phyloP scores from a whole-genome alignment of 768 basidiomycete genomes.

The Strobilomyces confusus region DNA sequence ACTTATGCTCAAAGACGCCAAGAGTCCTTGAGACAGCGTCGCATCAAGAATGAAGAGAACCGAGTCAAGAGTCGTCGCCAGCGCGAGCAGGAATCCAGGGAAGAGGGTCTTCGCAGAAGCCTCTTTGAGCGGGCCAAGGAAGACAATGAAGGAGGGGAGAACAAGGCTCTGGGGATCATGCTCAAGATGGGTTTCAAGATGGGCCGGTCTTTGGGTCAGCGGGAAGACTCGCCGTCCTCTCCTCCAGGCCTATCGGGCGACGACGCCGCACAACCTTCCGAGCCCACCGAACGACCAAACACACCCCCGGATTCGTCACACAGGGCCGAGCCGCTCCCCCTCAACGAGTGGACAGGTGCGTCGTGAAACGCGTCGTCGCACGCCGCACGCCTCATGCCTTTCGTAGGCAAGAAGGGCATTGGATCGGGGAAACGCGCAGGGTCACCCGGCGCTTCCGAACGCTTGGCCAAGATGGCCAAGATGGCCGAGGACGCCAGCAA shows the following conservation, averaged over 20 bases:
- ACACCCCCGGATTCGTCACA: conserved; percentile 31
- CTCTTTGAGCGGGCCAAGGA: conserved; percentile 76
- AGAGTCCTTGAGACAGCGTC: conserved; percentile 54
- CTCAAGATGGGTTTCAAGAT: conserved; percentile 92
- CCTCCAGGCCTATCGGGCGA: not conserved
- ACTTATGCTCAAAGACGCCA: conserved; percentile 73
- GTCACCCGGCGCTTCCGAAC: conserved; percentile 60
- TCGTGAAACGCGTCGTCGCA: conserved; percentile 3
- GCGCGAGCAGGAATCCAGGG: conserved; percentile 68
- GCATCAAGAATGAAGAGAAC: conserved; percentile 65
- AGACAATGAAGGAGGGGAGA: conserved; percentile 44
- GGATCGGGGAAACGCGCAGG: conserved; percentile 63
- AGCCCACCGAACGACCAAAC: conserved; percentile 1
- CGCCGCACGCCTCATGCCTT: conserved; percentile 3
- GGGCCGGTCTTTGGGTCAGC: conserved; percentile 68
- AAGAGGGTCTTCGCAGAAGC: conserved; percentile 75
- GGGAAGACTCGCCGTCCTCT: conserved; percentile 12
- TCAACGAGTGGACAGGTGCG: conserved; percentile 82
- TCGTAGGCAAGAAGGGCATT: conserved; percentile 73
- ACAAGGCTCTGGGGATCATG: conserved; percentile 86
- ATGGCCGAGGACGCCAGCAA: conserved; percentile 50
- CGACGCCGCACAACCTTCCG: not conserved
- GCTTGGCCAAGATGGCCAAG: conserved; percentile 70
- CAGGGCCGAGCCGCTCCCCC: conserved; percentile 63
- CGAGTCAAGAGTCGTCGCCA: conserved; percentile 57